phyloP scores from a whole-genome alignment of 441 rosid species.

The Iberis amara region DNA sequence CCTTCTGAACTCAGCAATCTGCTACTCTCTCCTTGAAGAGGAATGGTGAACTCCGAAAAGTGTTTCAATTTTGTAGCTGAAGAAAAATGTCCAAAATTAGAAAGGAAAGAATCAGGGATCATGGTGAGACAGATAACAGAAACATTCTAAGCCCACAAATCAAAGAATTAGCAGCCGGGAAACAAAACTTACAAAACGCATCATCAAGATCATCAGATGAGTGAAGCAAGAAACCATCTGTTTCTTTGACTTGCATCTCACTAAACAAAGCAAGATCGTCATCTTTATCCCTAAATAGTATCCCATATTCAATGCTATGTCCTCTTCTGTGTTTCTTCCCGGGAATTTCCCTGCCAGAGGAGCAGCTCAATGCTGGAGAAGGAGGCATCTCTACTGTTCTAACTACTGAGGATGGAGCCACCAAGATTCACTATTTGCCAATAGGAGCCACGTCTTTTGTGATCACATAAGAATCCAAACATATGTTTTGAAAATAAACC shows the following conservation, averaged over 20 bases:
- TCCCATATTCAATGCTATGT: slow-evolving; percentile 66
- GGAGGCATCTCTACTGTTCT: slow-evolving; percentile 65
- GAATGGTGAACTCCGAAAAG: slow-evolving; percentile 75
- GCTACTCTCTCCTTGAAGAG: slow-evolving; percentile 79
- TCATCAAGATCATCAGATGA: slow-evolving; percentile 77
- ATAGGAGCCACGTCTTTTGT: slow-evolving; percentile 13
- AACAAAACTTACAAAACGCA: slow-evolving; percentile 66
- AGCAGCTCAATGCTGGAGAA: slow-evolving; percentile 75
- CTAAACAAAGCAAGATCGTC: slow-evolving; percentile 89
- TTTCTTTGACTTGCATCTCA: slow-evolving; percentile 84
- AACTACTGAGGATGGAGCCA: slow-evolving; percentile 28
- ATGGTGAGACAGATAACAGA: slow-evolving; percentile 19
- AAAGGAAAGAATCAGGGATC: not conserved
- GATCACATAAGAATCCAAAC: slow-evolving; percentile 27
- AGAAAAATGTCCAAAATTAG: slow-evolving; percentile 22
- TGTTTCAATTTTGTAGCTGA: slow-evolving; percentile 80
- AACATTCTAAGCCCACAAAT: slow-evolving; percentile 3
- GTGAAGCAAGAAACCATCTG: slow-evolving; percentile 77
- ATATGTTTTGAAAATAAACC: slow-evolving; percentile 15
- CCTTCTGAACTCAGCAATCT: slow-evolving; percentile 78
- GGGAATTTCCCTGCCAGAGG: slow-evolving; percentile 67
- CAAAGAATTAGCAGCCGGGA: slow-evolving; percentile 16
- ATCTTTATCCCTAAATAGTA: slow-evolving; percentile 60
- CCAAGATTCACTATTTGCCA: slow-evolving; percentile 21
- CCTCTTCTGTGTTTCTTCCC: slow-evolving; percentile 73